Percentiles rank a stretch among this genome's conserved stretches.
These are phyloP conservation scores for Podospora tetraspora DNA, from an alignment of 495 filamentous ascomycete species.

Conservation along the genomic window DNA sequence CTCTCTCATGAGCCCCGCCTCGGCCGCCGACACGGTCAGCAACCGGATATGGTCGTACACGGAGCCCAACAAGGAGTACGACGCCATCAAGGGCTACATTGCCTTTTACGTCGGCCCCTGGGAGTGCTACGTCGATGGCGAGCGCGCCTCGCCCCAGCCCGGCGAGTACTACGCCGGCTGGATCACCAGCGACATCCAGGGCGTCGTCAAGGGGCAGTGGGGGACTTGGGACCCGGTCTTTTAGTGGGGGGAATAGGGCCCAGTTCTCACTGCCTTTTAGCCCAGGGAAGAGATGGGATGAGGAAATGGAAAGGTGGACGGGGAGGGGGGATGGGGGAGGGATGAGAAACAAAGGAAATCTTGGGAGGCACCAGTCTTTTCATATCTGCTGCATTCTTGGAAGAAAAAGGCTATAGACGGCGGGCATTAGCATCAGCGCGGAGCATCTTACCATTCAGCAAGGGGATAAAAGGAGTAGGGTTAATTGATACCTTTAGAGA, in stretches of 20 bases:
- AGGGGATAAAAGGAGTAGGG: not conserved
- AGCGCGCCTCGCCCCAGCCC: constrained; percentile 50
- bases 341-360: not conserved
- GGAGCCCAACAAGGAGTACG: constrained; percentile 42
- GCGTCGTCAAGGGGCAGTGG: constrained; percentile 48
- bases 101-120: constrained; percentile 52
- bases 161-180: constrained; percentile 58
- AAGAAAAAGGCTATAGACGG: not conserved
- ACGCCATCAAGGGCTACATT: constrained; percentile 46
- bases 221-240: constrained; percentile 34
- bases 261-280: too few species aligned
- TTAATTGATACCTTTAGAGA: not conserved
- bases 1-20: constrained; percentile 32
- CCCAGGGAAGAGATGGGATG: not conserved
- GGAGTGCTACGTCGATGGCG: constrained; percentile 58
- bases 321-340: not conserved
- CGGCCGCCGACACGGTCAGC: constrained; percentile 33
- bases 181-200: constrained; percentile 53
- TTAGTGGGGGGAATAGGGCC: not conserved
- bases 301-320: not conserved
- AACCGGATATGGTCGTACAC: constrained; percentile 54
- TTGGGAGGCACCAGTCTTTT: not conserved
- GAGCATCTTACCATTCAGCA: not conserved
- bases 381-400: not conserved
- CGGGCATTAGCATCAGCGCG: not conserved